Evolutionary conservation across 768 basidiomycete genomes (phyloP).

Genomic region (Rhodotorula toruloides): DNA sequence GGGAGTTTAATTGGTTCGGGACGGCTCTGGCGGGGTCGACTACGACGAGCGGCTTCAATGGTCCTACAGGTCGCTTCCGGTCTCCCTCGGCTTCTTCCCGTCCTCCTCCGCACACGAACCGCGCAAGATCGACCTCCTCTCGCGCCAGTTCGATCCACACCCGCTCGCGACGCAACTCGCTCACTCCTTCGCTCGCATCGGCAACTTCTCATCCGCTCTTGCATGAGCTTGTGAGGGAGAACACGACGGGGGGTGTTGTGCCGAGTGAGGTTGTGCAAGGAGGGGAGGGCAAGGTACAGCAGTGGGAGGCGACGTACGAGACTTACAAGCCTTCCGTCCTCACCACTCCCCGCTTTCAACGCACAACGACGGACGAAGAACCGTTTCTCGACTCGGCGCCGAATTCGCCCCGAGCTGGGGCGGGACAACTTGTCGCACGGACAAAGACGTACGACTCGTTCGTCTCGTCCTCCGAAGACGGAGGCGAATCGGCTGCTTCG

Average conservation of each 20-base stretch:
- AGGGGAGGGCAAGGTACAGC: background rate
- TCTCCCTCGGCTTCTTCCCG: background rate
- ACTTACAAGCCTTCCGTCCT: slow-evolving; percentile 23
- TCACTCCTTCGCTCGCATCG: slow-evolving; percentile 8
- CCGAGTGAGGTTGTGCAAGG: background rate
- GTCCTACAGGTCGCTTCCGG: background rate
- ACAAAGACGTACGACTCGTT: slow-evolving; percentile 13
- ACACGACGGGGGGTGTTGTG: slow-evolving; percentile 28
- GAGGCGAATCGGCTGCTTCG: background rate
- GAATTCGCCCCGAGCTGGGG: background rate
- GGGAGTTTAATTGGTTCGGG: slow-evolving; percentile 6
- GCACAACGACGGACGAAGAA: slow-evolving; percentile 10
- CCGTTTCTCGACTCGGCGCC: slow-evolving; percentile 32
- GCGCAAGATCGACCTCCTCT: background rate
- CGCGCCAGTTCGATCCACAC: slow-evolving; percentile 3
- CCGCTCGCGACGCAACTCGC: background rate
- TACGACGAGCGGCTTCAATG: background rate
- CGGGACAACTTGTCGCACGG: background rate
- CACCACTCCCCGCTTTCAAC: slow-evolving; percentile 15
- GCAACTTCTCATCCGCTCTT: slow-evolving; percentile 15
- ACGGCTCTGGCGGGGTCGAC: slow-evolving; percentile 1
- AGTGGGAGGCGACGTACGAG: slow-evolving; percentile 31
- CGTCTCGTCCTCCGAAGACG: slow-evolving; percentile 8
- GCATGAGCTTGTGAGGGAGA: slow-evolving; percentile 28
- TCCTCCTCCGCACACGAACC: background rate